Conservation (phyloP, 2,329 filamentous ascomycete species). For the Colletotrichum sp. region DNA sequence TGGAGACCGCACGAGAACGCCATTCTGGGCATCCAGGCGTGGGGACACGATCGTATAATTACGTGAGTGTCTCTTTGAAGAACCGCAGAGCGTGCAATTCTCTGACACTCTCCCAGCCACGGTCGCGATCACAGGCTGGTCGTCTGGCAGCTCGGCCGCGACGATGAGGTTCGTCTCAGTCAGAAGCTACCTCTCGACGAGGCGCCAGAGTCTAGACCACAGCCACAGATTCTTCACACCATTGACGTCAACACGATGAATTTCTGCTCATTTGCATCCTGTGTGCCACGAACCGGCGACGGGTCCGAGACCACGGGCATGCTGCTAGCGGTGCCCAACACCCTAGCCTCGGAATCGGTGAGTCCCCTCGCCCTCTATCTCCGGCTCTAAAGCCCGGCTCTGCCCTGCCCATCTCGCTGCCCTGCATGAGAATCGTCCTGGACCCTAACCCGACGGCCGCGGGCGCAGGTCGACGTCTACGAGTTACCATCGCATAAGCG, state of each 20-base stretch:
- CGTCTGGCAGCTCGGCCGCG: constrained; percentile 76
- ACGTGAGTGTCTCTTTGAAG: constrained; percentile 66
- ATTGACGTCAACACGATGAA: constrained; percentile 92
- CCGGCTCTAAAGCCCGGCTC: constrained; percentile 7
- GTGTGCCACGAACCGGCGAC: constrained; percentile 31
- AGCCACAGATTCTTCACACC: constrained; percentile 86
- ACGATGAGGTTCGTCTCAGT: constrained; percentile 69
- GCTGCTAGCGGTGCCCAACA: constrained; percentile 82
- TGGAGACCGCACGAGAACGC: constrained; percentile 86
- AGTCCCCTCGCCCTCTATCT: constrained; percentile 24
- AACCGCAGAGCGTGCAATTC: not conserved
- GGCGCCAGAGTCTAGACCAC: constrained; percentile 50
- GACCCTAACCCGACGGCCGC: constrained; percentile 7
- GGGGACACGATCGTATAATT: constrained; percentile 76
- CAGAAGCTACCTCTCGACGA: constrained; percentile 74
- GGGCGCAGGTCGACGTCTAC: constrained; percentile 76
- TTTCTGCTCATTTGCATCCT: constrained; percentile 84
- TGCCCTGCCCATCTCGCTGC: not conserved
- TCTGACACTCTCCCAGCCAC: constrained; percentile 62
- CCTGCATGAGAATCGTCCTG: not conserved
- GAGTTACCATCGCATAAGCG: constrained; percentile 77
- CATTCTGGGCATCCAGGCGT: constrained; percentile 76
- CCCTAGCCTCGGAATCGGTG: constrained; percentile 73
- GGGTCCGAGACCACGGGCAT: constrained; percentile 32
- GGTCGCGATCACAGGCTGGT: constrained; percentile 87